A percentile compares a stretch with the other conserved stretches of the same genome.
These are phyloP conservation scores for Metschnikowia chrysomelidarum DNA, from an alignment of 805 yeast species.

Conservation along the genomic window DNA sequence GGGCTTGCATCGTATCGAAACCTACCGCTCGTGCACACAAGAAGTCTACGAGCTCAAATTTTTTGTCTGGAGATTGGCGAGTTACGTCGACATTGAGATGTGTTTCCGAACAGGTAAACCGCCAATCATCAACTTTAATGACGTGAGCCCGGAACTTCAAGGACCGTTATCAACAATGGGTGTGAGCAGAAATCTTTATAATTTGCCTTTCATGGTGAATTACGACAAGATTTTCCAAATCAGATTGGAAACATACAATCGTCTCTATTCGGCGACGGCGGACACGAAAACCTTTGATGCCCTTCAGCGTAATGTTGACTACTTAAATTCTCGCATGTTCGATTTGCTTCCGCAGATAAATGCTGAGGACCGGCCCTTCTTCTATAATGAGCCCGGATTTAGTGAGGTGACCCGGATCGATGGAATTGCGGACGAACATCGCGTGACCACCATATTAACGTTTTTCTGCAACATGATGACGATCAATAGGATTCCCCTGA, in stretches of 20 bases:
- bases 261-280: conserved; percentile 33
- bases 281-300: conserved; percentile 19
- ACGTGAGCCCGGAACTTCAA: conserved; percentile 22
- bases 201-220: conserved; percentile 3
- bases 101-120: conserved; percentile 49
- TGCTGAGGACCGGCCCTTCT: conserved; percentile 17
- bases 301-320: conserved; percentile 23
- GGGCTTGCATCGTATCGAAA: conserved; percentile 54
- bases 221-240: conserved; percentile 16
- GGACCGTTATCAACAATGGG: not conserved
- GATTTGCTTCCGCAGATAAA: conserved; percentile 20
- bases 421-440: conserved; percentile 7
- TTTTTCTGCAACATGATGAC: conserved; percentile 37
- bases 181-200: not conserved
- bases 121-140: conserved; percentile 42
- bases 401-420: conserved; percentile 3
- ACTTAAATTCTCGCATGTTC: conserved; percentile 32
- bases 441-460: conserved; percentile 25
- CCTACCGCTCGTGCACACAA: conserved; percentile 32
- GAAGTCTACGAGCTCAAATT: conserved; percentile 37
- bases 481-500: conserved; percentile 33
- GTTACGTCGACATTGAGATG: conserved; percentile 42
- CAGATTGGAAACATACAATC: conserved; percentile 29
- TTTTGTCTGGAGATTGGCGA: conserved; percentile 50
- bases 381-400: conserved; percentile 13